These are phyloP conservation scores for Kwoniella dejecticola DNA, from an alignment of 768 basidiomycete species.

Conservation along the genomic window DNA sequence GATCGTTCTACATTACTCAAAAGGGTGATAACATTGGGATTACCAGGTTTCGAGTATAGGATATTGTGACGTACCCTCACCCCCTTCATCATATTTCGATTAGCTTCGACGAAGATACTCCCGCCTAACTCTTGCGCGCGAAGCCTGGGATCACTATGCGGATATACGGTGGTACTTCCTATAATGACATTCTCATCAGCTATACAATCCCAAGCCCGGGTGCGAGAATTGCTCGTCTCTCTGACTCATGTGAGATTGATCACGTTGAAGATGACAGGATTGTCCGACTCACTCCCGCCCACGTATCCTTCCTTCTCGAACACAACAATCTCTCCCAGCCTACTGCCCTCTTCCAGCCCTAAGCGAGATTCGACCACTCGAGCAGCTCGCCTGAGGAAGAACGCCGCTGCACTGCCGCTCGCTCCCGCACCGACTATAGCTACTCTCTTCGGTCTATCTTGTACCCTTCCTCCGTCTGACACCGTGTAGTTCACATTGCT, in stretches of 20 bases:
- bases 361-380: slow-evolving; percentile 67
- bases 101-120: slow-evolving; percentile 74
- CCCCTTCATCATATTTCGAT: slow-evolving; percentile 73
- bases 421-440: slow-evolving; percentile 92
- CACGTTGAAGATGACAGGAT: slow-evolving; percentile 7
- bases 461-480: slow-evolving; percentile 12
- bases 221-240: no score
- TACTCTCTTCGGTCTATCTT: slow-evolving; percentile 59
- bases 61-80: slow-evolving; percentile 66
- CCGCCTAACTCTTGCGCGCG: slow-evolving; percentile 79
- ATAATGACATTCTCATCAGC: neutral
- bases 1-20: no score
- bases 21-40: no score
- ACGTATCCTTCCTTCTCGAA: slow-evolving; percentile 76
- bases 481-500: slow-evolving; percentile 9
- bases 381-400: slow-evolving; percentile 72
- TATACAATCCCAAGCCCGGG: no score
- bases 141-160: slow-evolving; percentile 65
- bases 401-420: slow-evolving; percentile 71
- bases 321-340: slow-evolving; percentile 77
- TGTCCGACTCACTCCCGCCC: slow-evolving; percentile 70
- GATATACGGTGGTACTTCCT: slow-evolving; percentile 80
- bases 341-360: slow-evolving; percentile 43
- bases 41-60: no score
- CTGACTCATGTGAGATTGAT: no score